Conservation (phyloP, 345 rosid species). For the Syzygium grande region DNA sequence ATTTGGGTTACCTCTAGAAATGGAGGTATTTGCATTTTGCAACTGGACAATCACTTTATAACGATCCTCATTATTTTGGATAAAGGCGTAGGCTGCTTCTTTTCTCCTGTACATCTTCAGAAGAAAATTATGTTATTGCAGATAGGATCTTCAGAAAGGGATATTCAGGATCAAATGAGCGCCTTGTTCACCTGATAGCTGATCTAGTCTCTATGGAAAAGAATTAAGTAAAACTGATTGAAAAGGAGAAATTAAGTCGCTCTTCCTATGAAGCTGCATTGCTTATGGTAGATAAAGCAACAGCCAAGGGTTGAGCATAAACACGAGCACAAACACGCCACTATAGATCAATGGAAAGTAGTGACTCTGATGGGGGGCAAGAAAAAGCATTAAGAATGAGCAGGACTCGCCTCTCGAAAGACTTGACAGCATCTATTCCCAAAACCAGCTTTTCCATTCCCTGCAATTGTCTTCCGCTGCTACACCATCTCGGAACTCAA, state of each 20-base stretch:
- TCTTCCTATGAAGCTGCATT: not conserved
- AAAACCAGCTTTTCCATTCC: constrained; percentile 74
- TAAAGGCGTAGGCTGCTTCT: not conserved
- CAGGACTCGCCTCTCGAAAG: constrained; percentile 48
- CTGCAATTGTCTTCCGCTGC: constrained; percentile 54
- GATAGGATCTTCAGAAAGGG: not conserved
- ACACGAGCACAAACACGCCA: not conserved
- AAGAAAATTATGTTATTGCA: not conserved
- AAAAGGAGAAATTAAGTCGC: not conserved
- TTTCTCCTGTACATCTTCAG: not conserved
- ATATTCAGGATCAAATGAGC: not conserved
- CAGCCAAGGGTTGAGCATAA: not conserved
- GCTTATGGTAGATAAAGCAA: not conserved
- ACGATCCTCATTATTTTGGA: not conserved
- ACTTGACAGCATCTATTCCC: constrained; percentile 55
- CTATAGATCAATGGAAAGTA: not conserved
- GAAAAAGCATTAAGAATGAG: not conserved
- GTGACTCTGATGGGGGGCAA: not conserved
- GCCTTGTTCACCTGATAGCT: not conserved
- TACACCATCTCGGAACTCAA: constrained; percentile 65
- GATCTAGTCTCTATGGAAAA: not conserved
- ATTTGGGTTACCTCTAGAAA: not conserved
- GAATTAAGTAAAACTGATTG: not conserved
- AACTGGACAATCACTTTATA: not conserved
- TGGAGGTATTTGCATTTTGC: not conserved